phyloP scores from a whole-genome alignment of 345 rosid species.

The Citrus sp. region DNA sequence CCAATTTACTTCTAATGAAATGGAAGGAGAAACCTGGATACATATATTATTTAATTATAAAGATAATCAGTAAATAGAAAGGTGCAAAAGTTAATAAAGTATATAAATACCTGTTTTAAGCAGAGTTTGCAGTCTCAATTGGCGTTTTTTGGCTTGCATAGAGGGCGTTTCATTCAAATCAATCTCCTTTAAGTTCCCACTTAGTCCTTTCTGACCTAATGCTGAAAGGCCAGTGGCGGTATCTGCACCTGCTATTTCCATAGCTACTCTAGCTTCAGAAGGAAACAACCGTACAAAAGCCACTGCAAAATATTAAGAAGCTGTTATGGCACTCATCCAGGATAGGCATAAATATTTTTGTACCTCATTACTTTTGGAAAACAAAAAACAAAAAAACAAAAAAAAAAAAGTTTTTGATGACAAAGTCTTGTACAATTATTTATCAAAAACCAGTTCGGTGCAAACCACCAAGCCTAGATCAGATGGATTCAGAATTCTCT shows the following conservation, averaged over 20 bases:
- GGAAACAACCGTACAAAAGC: conserved; percentile 41
- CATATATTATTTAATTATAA: no score
- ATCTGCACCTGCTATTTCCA: conserved; percentile 38
- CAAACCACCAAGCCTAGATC: background rate
- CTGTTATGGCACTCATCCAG: background rate
- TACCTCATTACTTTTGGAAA: background rate
- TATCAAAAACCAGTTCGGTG: background rate
- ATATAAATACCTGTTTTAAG: conserved; percentile 32
- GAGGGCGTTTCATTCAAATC: conserved; percentile 33
- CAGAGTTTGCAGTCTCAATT: conserved; percentile 28
- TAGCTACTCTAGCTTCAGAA: conserved; percentile 42
- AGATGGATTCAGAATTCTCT: background rate
- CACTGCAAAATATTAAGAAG: conserved; percentile 27
- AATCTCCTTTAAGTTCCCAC: background rate
- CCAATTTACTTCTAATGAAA: no score
- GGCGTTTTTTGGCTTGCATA: conserved; percentile 15
- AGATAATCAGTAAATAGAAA: background rate
- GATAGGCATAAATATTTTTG: background rate
- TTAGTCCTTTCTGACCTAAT: background rate
- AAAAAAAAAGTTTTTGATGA: background rate
- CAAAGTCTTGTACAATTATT: background rate
- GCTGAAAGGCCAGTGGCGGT: conserved; percentile 13
- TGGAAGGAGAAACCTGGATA: no score
- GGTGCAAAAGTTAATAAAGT: background rate
- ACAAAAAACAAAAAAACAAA: no score